Evolutionary conservation across 768 basidiomycete species (phyloP), one percentile per base, ranked within the genome.

Genomic region (Strobilomyces confusus): DNA sequence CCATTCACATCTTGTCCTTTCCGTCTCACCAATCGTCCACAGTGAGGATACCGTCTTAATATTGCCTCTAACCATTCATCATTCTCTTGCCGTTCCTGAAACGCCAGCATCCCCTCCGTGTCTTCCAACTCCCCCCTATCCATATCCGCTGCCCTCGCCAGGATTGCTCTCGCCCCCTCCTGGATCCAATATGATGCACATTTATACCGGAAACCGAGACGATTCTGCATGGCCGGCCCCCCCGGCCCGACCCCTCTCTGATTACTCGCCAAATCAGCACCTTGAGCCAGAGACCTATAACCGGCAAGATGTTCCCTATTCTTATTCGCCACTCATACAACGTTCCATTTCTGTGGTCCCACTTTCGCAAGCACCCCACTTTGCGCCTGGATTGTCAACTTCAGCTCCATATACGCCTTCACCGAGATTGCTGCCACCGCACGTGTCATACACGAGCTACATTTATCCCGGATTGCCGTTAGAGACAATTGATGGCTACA

Each of bases 11-110:
- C 41, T 53, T 48, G 34, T 42, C 44, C 38, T 44, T 52, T 37
- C 37, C 46, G 34, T 54, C 38, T 45, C 57, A 56, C 51, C 46
- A 46, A 64, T 20, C 14, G 23, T 43, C 37, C 17, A 9, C 59
- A 92, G 90, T 60, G 89, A 88, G 67, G 87, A 91, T 63, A 77
- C 89, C 23, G 60, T 78, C 26, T 67, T 91, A 1, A 76, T 80
- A 44, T 70, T 92, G 11, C 87, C 87, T 11, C 76, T 89, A 0
- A 75, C 74, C 22, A 75, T 89, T 20, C 73, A 82, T 22, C 86
- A 90, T 64, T 84, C 86, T 2, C 67, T 72, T n/a, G 81, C 83
- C 7, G 60, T 83, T 9, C 80, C 84, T 42, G 63, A 69, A 47
- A 52, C 69, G 2, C 53, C 60, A 22, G 69, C 66, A 15, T 71